Evolutionary conservation across 169 alveolate genomes (phyloP).

Genomic region (Neospora caninum): DNA sequence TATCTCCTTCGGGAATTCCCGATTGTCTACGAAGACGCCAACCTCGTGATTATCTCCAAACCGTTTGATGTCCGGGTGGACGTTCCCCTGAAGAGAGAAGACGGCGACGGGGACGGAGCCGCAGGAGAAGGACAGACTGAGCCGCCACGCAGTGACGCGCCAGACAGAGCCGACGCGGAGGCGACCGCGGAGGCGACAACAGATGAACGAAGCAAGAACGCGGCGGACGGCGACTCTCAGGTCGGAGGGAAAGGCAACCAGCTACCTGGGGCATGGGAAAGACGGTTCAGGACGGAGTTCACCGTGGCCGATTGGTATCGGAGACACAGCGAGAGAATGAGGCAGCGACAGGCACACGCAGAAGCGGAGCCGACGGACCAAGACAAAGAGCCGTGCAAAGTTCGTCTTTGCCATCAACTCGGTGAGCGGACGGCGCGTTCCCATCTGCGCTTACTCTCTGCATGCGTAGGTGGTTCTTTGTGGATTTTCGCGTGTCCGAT

Average conservation of each 20-base stretch:
- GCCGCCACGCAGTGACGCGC: background rate
- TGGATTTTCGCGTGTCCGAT: too few species aligned
- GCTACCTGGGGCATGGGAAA: background rate
- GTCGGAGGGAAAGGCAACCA: background rate
- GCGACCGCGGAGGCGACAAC: background rate
- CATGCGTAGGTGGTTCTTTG: too few species aligned
- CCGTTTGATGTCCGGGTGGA: background rate
- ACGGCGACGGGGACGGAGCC: background rate
- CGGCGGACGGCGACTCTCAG: background rate
- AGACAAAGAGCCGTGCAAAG: background rate
- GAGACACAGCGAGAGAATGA: background rate
- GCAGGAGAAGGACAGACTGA: too few species aligned
- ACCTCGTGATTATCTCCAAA: background rate
- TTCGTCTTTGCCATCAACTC: slow-evolving; percentile 18
- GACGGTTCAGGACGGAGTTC: background rate
- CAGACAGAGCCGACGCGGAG: background rate
- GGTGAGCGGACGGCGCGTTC: background rate
- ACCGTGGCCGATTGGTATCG: slow-evolving; percentile 11
- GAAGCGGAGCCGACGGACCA: background rate
- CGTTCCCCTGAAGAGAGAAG: background rate
- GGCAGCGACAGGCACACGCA: background rate
- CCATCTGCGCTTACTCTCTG: too few species aligned
- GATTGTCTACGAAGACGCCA: background rate
- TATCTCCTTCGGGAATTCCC: background rate
- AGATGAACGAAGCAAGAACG: background rate